Evolutionary conservation across 352 stramenopile genomes (phyloP), one percentile per base, ranked within the genome.

Genomic region (Pythium dissimile): DNA sequence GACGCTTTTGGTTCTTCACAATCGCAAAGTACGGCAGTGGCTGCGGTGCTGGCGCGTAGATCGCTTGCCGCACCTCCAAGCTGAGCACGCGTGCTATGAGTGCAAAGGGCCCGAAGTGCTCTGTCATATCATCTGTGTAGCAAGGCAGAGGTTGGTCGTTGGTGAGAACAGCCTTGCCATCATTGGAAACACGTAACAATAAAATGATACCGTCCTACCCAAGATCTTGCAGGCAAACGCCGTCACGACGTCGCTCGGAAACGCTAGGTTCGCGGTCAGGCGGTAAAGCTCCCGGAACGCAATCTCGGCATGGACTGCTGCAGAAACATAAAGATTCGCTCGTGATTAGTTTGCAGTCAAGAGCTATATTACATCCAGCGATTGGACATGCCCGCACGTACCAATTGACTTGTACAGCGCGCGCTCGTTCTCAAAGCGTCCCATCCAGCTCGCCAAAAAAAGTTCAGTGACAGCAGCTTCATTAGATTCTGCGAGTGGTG

Each of bases 361-460:
- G 5, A 8, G 38, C n/a, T 44, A 45, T 21, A 45, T 23, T 24
- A 18, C 7, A 37, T 2, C 24, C 7, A 18, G 9, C 26, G 12
- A 38, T 16, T n/a, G n/a, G n/a, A n/a, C n/a, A n/a, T n/a, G n/a
- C n/a, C n/a, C n/a, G n/a, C n/a, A 49, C 50, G 31, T 49, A 90
- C 80, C 73, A 50, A 88, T 71, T 12, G 80, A 91, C 58, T 88
- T 86, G 64, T 79, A 91, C 23, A 61, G 72, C 9, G 54, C 39
- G 16, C 74, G 72, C 53, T 77, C 74, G 3, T 69, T 54, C 37
- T 88, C 71, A 47, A 87, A 88, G 2, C 74, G 71, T 11, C 67
- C 64, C 46, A 88, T 66, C 80, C 80, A 91, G 9, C 79, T 62
- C 15, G 74, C 64, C 55, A 88, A 72, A 59, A 91, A 88, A 34